Percentiles rank a stretch among this genome's conserved stretches.
Conservation (phyloP, 2,329 filamentous ascomycete species). For the Chlorencoelia australis region DNA sequence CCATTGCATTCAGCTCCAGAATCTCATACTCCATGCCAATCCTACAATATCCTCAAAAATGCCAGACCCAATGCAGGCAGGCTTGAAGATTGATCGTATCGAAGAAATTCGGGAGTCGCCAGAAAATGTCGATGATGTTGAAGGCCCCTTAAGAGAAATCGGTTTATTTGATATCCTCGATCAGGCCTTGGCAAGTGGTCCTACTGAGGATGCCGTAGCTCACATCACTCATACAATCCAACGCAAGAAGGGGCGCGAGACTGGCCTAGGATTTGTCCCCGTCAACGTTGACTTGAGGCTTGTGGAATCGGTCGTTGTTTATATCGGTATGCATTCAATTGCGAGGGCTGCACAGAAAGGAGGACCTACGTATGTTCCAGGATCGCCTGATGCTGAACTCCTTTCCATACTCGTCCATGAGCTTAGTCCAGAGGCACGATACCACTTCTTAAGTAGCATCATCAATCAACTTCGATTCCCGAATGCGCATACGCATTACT, state of each 20-base stretch:
- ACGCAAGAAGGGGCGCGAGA: conserved; percentile 45
- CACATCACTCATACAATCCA: conserved; percentile 67
- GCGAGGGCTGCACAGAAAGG: conserved; percentile 46
- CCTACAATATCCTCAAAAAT: conserved; percentile 59
- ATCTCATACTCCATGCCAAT: conserved; percentile 75
- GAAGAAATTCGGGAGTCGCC: conserved; percentile 65
- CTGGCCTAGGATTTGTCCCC: conserved; percentile 55
- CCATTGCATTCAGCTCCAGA: conserved; percentile 79
- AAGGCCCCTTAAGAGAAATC: conserved; percentile 38
- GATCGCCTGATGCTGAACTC: conserved; percentile 58
- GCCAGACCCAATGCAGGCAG: conserved; percentile 61
- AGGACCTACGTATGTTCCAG: conserved; percentile 52
- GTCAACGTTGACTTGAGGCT: conserved; percentile 60
- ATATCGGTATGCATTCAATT: conserved; percentile 67
- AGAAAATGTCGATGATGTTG: conserved; percentile 50
- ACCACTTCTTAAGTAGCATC: conserved; percentile 75
- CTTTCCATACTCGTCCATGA: conserved; percentile 69
- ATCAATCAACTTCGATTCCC: conserved; percentile 87
- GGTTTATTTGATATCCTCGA: conserved; percentile 52
- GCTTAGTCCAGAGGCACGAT: conserved; percentile 66
- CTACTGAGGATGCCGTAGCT: conserved; percentile 62
- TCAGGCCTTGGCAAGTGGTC: conserved; percentile 48
- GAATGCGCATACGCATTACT: conserved; percentile 85
- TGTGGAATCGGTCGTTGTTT: conserved; percentile 74
- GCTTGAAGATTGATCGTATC: conserved; percentile 65